A percentile compares a stretch with the other conserved stretches of the same genome.
Conservation (phyloP, 1,139 yeast species). For the Taphrina deformans region DNA sequence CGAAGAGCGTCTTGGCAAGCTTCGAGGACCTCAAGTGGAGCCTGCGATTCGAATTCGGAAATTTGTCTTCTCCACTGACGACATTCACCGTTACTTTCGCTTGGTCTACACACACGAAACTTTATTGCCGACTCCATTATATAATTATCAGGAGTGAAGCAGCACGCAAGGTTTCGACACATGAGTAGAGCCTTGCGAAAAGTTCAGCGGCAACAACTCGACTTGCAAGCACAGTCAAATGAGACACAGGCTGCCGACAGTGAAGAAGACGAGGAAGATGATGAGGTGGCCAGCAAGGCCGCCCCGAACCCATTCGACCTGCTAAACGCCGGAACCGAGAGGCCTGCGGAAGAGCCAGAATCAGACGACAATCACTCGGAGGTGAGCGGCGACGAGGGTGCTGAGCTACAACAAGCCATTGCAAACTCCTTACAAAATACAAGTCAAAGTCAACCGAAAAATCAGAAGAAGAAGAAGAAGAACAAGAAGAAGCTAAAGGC, state of each 20-base stretch:
- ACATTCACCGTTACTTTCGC: no score
- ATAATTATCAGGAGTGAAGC: no score
- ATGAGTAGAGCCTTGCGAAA: slow-evolving; percentile 27
- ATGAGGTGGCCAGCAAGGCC: neutral
- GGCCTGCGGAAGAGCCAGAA: slow-evolving; percentile 3
- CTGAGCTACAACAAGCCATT: neutral
- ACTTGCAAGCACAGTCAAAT: neutral
- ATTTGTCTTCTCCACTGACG: neutral
- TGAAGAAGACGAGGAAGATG: slow-evolving; percentile 5
- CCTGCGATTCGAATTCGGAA: neutral
- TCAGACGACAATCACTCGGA: slow-evolving; percentile 1
- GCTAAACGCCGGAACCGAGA: slow-evolving; percentile 6
- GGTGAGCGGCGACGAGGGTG: neutral
- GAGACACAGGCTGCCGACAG: neutral
- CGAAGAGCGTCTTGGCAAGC: neutral
- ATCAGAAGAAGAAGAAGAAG: slow-evolving; percentile 16
- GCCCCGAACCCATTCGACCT: slow-evolving; percentile 28
- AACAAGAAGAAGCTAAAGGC: slow-evolving; percentile 27
- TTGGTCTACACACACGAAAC: no score
- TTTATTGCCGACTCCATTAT: no score
- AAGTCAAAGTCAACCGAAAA: neutral
- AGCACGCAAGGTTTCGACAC: neutral
- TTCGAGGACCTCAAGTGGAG: neutral
- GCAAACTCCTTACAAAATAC: neutral
- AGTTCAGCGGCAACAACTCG: slow-evolving; percentile 24